Percentiles rank a stretch among this genome's conserved stretches.
phyloP scores from a whole-genome alignment of 495 filamentous ascomycete genomes.

The Penicillium alfredii region DNA sequence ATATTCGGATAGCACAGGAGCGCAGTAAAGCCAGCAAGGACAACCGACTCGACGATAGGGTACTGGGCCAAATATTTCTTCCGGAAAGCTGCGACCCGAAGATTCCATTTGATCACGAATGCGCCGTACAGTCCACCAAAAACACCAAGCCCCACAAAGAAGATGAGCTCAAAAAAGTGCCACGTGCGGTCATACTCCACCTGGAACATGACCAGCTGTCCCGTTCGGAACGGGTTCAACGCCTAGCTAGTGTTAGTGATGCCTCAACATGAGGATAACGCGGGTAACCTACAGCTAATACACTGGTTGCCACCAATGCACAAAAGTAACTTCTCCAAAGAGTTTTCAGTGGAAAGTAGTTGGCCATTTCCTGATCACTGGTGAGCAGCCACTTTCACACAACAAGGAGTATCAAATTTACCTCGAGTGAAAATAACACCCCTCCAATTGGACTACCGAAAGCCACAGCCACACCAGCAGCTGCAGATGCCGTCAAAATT shows the following conservation, averaged over 20 bases:
- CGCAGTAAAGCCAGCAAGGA: constrained; percentile 78
- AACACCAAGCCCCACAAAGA: constrained; percentile 84
- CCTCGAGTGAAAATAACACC: constrained; percentile 90
- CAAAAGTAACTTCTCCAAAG: constrained; percentile 99
- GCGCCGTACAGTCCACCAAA: constrained; percentile 96
- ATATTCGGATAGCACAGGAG: constrained; percentile 94
- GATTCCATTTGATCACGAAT: constrained; percentile 98
- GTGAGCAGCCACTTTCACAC: constrained; percentile 12
- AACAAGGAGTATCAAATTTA: constrained; percentile 17
- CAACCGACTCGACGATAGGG: constrained; percentile 79
- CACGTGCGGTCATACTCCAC: constrained; percentile 92
- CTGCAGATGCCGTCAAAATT: constrained; percentile 89
- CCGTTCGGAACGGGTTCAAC: constrained; percentile 96
- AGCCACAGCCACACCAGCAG: constrained; percentile 91
- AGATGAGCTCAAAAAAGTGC: constrained; percentile 96
- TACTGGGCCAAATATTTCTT: constrained; percentile 88
- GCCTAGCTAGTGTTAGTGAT: constrained; percentile 38
- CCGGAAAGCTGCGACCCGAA: constrained; percentile 82
- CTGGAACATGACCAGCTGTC: constrained; percentile 99
- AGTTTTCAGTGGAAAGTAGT: constrained; percentile 93
- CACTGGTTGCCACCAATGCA: constrained; percentile 90
- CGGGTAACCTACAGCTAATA: constrained; percentile 60
- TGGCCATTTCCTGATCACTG: constrained; percentile 75
- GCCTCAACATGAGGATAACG: background rate
- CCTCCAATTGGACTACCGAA: constrained; percentile 97